phyloP scores from a whole-genome alignment of 768 basidiomycete species.

The Baorangia bicolor region DNA sequence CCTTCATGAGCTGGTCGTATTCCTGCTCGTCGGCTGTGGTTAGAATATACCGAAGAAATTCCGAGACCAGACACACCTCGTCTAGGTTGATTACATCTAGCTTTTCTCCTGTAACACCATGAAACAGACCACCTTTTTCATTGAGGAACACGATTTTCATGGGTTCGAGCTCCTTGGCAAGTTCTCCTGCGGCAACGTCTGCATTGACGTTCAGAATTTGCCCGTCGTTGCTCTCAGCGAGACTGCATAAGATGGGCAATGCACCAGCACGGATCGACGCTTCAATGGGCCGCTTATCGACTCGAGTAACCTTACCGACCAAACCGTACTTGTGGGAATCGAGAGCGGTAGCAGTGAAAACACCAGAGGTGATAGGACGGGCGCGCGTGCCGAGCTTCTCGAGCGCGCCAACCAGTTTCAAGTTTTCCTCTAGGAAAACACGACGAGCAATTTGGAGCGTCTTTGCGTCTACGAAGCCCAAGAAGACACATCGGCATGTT shows the following conservation, averaged over 20 bases:
- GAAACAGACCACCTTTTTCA: slow-evolving; percentile 97
- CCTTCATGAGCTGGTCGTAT: slow-evolving; percentile 94
- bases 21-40: slow-evolving; percentile 50
- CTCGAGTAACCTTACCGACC: slow-evolving; percentile 91
- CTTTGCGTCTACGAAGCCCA: slow-evolving; percentile 65
- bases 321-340: slow-evolving; percentile 93
- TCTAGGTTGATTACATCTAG: slow-evolving; percentile 95
- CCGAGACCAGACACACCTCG: slow-evolving; percentile 52
- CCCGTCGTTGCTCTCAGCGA: slow-evolving; percentile 94
- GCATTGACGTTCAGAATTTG: slow-evolving; percentile 99
- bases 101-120: slow-evolving; percentile 96
- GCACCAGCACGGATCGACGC: slow-evolving; percentile 96
- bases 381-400: slow-evolving; percentile 96
- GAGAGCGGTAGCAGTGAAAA: slow-evolving; percentile 96
- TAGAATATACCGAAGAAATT: neutral
- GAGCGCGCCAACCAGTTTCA: slow-evolving; percentile 89
- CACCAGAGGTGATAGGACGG: slow-evolving; percentile 95
- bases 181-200: slow-evolving; percentile 96
- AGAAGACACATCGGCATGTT: neutral
- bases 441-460: slow-evolving; percentile 93
- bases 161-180: slow-evolving; percentile 96
- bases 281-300: slow-evolving; percentile 96
- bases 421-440: slow-evolving; percentile 96
- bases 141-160: slow-evolving; percentile 98
- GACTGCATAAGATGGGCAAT: slow-evolving; percentile 90